Conservation (phyloP, 129 eudicot species). For the Flaveria ramosissima region DNA sequence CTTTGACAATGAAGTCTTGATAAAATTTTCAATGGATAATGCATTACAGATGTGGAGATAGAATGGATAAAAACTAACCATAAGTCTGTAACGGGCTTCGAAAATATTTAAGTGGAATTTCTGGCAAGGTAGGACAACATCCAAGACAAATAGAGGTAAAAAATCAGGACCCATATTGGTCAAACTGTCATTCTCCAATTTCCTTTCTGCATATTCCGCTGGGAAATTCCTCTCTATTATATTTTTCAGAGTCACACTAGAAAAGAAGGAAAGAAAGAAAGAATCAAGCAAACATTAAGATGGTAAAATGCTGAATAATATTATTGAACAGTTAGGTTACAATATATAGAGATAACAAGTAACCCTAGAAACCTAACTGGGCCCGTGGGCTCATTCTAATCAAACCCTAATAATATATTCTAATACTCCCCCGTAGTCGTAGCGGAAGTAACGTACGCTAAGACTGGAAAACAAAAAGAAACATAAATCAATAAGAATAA, state of each 20-base stretch:
- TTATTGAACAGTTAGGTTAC: too few relatives aligned
- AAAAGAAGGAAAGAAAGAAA: background rate
- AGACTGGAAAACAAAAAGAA: too few relatives aligned
- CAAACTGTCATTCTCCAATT: constrained; percentile 69
- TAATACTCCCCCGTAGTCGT: too few relatives aligned
- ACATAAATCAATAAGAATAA: too few relatives aligned
- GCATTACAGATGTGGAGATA: background rate
- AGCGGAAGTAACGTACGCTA: too few relatives aligned
- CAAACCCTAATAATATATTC: too few relatives aligned
- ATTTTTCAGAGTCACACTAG: constrained; percentile 88
- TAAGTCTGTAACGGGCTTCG: constrained; percentile 96
- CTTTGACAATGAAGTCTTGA: background rate
- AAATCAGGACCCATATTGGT: constrained; percentile 76
- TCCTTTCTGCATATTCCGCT: constrained; percentile 86
- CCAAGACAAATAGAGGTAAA: constrained; percentile 96
- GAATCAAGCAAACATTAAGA: background rate
- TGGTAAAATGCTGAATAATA: too few relatives aligned
- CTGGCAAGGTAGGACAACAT: constrained; percentile 88
- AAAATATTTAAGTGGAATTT: constrained; percentile 82
- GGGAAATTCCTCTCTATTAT: constrained; percentile 87
- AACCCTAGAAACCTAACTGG: too few relatives aligned
- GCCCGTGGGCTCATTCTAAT: too few relatives aligned
- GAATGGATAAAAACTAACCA: constrained; percentile 55
- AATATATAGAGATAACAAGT: too few relatives aligned
- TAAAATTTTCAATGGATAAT: background rate